Evolutionary conservation across 148 eudicot genomes (phyloP).

Genomic region (Euryodendron excelsum): DNA sequence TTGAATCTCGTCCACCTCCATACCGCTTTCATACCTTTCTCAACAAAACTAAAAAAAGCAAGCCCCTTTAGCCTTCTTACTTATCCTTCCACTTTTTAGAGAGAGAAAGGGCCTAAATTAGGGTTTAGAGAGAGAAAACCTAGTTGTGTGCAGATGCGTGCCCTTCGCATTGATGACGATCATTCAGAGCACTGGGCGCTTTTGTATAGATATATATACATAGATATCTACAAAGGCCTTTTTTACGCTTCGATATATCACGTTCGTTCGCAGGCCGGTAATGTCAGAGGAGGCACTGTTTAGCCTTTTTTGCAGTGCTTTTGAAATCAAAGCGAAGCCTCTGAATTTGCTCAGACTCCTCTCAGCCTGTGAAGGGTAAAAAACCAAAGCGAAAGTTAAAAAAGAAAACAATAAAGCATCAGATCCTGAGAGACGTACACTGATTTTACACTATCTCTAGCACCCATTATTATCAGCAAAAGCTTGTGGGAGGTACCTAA

Average conservation of each 20-base stretch:
- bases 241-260: constrained; percentile 25
- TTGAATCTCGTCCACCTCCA: constrained; percentile 85
- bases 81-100: not conserved
- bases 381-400: not conserved
- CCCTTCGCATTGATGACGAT: constrained; percentile 81
- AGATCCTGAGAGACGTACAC: constrained; percentile 20
- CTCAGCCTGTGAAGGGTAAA: constrained; percentile 5
- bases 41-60: constrained; percentile 18
- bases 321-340: constrained; percentile 31
- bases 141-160: constrained; percentile 27
- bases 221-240: not conserved
- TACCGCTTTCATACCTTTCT: constrained; percentile 58
- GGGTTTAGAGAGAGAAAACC: constrained; percentile 18
- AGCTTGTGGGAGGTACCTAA: not conserved
- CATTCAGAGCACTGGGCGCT: constrained; percentile 36
- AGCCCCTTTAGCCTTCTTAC: no score
- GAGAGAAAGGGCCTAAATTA: not conserved
- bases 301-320: constrained; percentile 46
- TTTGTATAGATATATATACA: constrained; percentile 26
- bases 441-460: not conserved
- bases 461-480: not conserved
- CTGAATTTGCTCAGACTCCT: constrained; percentile 31
- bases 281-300: constrained; percentile 28
- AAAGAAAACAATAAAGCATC: not conserved
- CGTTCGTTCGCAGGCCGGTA: constrained; percentile 18